Evolutionary conservation across 805 yeast genomes (phyloP), one percentile per base, ranked within the genome.

Genomic region (Yarrowia porcina): DNA sequence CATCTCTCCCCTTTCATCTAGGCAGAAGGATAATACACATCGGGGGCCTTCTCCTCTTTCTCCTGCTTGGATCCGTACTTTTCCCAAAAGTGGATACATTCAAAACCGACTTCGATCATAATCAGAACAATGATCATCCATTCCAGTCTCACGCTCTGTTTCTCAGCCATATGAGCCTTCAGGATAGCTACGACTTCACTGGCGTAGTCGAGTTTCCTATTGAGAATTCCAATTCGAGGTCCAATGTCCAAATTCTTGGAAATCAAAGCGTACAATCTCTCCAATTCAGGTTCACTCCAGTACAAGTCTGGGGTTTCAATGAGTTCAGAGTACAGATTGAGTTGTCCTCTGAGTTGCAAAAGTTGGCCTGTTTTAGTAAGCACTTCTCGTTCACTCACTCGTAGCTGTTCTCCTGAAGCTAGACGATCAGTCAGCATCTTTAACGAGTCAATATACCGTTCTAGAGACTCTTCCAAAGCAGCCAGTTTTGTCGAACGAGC

Each of bases 221-320:
- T 92, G 71, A 92, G 76, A 35, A 91, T 90, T 30, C 83, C 79
- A 52, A 91, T 88, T 65, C 97, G 78, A 6, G 93, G 88, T 30
- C 80, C 79, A 30, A 92, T 84, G 69, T 92, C 97, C 63, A 92
- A 76, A 21, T 82, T 83, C 52, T 81, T 81, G 0, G 96, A 87
- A 8, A 90, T 84, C 18, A 83, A 80, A 54, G 85, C 82, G 73
- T 90, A 92, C 10, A 90, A 83, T 61, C 80, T 80, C 70, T 92
- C 97, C 61, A 92, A 76, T 33, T 84, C 83, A 0, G 97, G 96
- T 70, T 91, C 97, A 49, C 90, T 82, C 97, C 97, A 92, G 73
- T 91, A 92, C 44, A 90, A 75, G 72, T 92, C 97, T 0, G 97
- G 97, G 0, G 96, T 90, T 68, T 91, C 97, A 30, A 90, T 89